phyloP scores from a whole-genome alignment of 208 protist genomes.

The Wallacemonas rigidus region DNA sequence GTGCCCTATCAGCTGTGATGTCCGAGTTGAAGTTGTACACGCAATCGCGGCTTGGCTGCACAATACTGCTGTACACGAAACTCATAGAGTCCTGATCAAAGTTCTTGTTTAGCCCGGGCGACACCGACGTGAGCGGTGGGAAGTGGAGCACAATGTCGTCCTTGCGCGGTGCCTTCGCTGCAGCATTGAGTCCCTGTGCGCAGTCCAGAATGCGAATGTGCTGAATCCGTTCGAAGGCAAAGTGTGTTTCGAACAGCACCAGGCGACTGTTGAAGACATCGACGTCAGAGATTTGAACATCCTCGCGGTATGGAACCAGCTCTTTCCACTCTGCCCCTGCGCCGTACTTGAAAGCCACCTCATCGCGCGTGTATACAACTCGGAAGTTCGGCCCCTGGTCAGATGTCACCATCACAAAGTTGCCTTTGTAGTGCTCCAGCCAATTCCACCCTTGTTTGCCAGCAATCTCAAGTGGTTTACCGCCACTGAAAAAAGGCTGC shows the following conservation, averaged over 20 bases:
- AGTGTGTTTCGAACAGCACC: slow-evolving; percentile 81
- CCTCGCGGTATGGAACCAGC: slow-evolving; percentile 80
- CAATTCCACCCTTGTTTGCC: slow-evolving; percentile 84
- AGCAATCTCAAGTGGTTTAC: slow-evolving; percentile 75
- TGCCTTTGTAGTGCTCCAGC: slow-evolving; percentile 86
- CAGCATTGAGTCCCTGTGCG: slow-evolving; percentile 65
- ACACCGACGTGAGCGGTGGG: slow-evolving; percentile 70
- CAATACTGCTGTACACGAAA: slow-evolving; percentile 88
- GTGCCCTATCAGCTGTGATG: slow-evolving; percentile 67
- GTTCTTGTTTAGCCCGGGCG: slow-evolving; percentile 90
- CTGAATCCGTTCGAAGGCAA: slow-evolving; percentile 82
- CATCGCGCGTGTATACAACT: slow-evolving; percentile 80
- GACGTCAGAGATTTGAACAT: slow-evolving; percentile 87
- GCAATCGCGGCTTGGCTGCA: slow-evolving; percentile 83
- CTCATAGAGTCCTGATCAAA: slow-evolving; percentile 87
- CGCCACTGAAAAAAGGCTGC: slow-evolving; percentile 67
- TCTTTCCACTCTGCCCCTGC: slow-evolving; percentile 72
- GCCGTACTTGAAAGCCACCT: slow-evolving; percentile 78
- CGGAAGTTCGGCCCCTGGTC: slow-evolving; percentile 84
- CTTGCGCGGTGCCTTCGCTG: slow-evolving; percentile 38
- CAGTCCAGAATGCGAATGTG: slow-evolving; percentile 87
- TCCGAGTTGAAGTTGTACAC: slow-evolving; percentile 84
- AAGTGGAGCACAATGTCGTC: slow-evolving; percentile 91
- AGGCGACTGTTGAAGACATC: slow-evolving; percentile 83
- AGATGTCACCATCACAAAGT: slow-evolving; percentile 87